Evolutionary conservation across 495 filamentous ascomycete genomes (phyloP).

Genomic region (Aspergillus saccharolyticus): DNA sequence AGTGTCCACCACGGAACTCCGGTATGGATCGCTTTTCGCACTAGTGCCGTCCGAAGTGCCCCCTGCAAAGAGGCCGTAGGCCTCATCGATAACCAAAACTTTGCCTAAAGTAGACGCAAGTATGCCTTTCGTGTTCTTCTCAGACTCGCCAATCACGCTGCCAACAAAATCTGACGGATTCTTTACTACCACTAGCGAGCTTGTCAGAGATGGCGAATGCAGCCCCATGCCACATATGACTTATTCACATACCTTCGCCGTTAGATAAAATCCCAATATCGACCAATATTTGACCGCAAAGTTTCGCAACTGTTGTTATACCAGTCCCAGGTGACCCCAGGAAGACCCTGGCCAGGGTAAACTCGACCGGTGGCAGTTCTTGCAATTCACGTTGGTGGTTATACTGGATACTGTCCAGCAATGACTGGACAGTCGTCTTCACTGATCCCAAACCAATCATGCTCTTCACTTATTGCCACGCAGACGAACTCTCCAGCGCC

Average conservation of each 20-base stretch:
- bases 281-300: slow-evolving; percentile 63
- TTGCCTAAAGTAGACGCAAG: slow-evolving; percentile 62
- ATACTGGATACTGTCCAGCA: slow-evolving; percentile 54
- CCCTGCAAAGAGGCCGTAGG: slow-evolving; percentile 52
- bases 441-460: slow-evolving; percentile 59
- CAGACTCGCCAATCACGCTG: slow-evolving; percentile 56
- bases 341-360: slow-evolving; percentile 66
- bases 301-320: slow-evolving; percentile 70
- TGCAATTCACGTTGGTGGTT: slow-evolving; percentile 61
- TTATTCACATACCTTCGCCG: slow-evolving; percentile 50
- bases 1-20: slow-evolving; percentile 65
- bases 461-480: slow-evolving; percentile 56
- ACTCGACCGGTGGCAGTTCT: slow-evolving; percentile 51
- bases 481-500: slow-evolving; percentile 41
- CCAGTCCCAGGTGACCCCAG: slow-evolving; percentile 68
- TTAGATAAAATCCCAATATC: slow-evolving; percentile 56
- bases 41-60: slow-evolving; percentile 16
- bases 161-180: slow-evolving; percentile 74
- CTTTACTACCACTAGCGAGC: slow-evolving; percentile 51
- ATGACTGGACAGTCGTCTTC: slow-evolving; percentile 52
- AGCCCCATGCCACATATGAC: background rate
- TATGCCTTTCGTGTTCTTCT: slow-evolving; percentile 67
- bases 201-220: background rate
- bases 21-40: slow-evolving; percentile 49
- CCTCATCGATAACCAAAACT: slow-evolving; percentile 73